These are phyloP conservation scores for Cyclospora cayetanensis DNA, from an alignment of 169 alveolate genomes.

Conservation along the genomic window DNA sequence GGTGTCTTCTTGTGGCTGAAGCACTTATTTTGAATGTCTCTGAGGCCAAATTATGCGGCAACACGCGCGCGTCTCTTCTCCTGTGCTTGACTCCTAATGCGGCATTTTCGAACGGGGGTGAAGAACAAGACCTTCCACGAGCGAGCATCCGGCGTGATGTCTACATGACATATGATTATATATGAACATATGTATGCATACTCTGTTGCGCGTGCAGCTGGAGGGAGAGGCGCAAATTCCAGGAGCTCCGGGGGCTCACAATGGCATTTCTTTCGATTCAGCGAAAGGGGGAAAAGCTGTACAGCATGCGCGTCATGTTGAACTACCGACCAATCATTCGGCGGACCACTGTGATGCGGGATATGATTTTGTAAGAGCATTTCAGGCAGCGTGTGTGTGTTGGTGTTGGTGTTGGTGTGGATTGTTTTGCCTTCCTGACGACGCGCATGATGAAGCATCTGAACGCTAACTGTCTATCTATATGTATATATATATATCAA, in stretches of 20 bases:
- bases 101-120: no score
- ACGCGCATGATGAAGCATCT: no score
- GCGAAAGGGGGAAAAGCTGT: constrained; percentile 81
- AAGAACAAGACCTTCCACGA: not conserved
- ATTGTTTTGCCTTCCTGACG: no score
- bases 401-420: no score
- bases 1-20: no score
- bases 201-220: constrained; percentile 63
- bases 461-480: not conserved
- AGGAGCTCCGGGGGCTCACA: constrained; percentile 71
- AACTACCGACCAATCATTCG: constrained; percentile 75
- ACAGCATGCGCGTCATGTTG: constrained; percentile 76
- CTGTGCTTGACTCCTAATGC: no score
- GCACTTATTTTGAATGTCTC: no score
- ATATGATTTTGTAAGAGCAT: constrained; percentile 76
- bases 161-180: not conserved
- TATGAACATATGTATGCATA: no score
- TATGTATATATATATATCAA: not conserved
- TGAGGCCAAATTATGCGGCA: no score
- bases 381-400: not conserved
- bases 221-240: constrained; percentile 67
- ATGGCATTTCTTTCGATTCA: constrained; percentile 78
- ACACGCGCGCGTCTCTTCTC: no score
- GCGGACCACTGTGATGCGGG: constrained; percentile 76
- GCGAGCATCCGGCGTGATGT: not conserved